Percentiles rank a stretch among this genome's conserved stretches.
These are phyloP conservation scores for Setaria viridis DNA, from an alignment of 202 grass and related monocot species.

Conservation along the genomic window DNA sequence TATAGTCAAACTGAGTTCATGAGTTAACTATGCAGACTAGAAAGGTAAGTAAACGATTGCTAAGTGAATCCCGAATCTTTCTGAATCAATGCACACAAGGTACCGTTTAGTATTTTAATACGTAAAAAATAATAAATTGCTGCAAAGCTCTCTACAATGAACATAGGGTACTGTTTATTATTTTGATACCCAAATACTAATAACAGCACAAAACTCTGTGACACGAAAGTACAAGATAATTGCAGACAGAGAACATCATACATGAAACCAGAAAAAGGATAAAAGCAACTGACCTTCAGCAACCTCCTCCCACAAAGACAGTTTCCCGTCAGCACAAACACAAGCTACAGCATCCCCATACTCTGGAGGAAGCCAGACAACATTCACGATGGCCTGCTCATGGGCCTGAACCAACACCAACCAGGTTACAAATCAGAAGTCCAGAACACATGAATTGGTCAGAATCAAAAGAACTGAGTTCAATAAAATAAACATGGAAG, in stretches of 20 bases:
- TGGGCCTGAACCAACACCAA: constrained; percentile 62
- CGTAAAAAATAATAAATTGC: neutral
- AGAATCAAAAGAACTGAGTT: constrained; percentile 8
- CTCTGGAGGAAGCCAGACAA: constrained; percentile 85
- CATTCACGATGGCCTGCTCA: constrained; percentile 54
- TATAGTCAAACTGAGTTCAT: neutral
- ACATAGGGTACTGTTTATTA: constrained; percentile 13
- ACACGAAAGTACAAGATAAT: constrained; percentile 9
- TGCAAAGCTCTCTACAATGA: neutral
- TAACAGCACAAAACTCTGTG: constrained; percentile 2
- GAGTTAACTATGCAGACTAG: neutral
- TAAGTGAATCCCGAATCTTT: neutral
- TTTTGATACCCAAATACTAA: constrained; percentile 1
- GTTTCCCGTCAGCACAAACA: constrained; percentile 68
- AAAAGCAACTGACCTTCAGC: constrained; percentile 58
- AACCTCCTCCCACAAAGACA: constrained; percentile 95
- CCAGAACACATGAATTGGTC: neutral
- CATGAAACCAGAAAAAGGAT: constrained; percentile 9
- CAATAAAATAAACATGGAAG: constrained; percentile 17
- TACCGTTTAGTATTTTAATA: constrained; percentile 27
- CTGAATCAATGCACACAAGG: constrained; percentile 16
- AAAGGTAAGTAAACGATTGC: neutral
- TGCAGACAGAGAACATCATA: constrained; percentile 16
- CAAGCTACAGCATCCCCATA: constrained; percentile 90
- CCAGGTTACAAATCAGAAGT: neutral